Evolutionary conservation across 2,329 filamentous ascomycete species (phyloP).

Genomic region (Calonectria pauciramosa): DNA sequence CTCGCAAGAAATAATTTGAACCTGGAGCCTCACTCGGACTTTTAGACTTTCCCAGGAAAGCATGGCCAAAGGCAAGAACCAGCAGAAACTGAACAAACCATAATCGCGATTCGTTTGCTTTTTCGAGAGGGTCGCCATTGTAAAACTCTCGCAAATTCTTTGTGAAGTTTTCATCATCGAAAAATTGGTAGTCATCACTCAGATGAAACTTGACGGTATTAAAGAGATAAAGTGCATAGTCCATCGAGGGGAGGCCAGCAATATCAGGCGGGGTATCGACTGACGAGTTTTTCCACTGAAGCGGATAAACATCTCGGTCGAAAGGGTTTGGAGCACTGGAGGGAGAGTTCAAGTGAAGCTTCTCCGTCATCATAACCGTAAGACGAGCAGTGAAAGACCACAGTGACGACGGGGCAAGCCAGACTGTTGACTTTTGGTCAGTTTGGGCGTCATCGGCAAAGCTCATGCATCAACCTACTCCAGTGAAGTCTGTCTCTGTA

Average conservation of each 20-base stretch:
- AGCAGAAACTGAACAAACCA: constrained; percentile 67
- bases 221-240: constrained; percentile 50
- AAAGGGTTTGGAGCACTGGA: constrained; percentile 39
- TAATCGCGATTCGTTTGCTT: constrained; percentile 44
- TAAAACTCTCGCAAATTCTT: constrained; percentile 45
- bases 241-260: constrained; percentile 50
- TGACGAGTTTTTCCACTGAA: constrained; percentile 38
- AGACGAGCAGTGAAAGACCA: constrained; percentile 52
- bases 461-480: constrained; percentile 46
- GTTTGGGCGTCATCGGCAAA: neutral
- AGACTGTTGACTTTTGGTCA: constrained; percentile 35
- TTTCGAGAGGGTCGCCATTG: constrained; percentile 31
- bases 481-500: constrained; percentile 50
- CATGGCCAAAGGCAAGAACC: constrained; percentile 57
- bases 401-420: constrained; percentile 50
- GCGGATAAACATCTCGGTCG: constrained; percentile 48
- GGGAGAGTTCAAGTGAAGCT: constrained; percentile 42
- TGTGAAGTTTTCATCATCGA: constrained; percentile 50
- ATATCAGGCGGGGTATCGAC: constrained; percentile 47
- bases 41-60: constrained; percentile 37
- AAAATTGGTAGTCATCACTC: constrained; percentile 52
- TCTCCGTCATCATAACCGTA: constrained; percentile 49
- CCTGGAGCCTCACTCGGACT: constrained; percentile 51
- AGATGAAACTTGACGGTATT: constrained; percentile 55
- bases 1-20: constrained; percentile 49